phyloP scores from a whole-genome alignment of 2,329 filamentous ascomycete genomes.

The Mariannaea sp. region DNA sequence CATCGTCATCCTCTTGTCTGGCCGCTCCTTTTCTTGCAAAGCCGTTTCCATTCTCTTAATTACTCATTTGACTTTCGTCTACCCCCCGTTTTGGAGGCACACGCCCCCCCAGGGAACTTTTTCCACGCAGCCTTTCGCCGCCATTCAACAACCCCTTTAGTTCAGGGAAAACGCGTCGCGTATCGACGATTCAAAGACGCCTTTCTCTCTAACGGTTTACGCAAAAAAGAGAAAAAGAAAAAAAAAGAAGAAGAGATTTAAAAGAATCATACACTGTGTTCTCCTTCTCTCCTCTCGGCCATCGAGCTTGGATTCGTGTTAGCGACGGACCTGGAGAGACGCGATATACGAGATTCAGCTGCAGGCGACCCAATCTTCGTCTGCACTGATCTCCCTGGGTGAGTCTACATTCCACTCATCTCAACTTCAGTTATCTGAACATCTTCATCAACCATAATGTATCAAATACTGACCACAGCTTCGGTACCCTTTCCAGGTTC shows the following conservation, averaged over 20 bases:
- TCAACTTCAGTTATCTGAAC: slow-evolving; percentile 14
- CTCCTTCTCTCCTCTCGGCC: slow-evolving; percentile 20
- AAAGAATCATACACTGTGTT: slow-evolving; percentile 17
- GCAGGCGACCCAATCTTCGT: slow-evolving; percentile 63
- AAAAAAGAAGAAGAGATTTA: too few species aligned
- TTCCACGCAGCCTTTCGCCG: slow-evolving; percentile 25
- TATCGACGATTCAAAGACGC: slow-evolving; percentile 22
- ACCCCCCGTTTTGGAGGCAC: slow-evolving; percentile 32
- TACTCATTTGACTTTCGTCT: slow-evolving; percentile 14
- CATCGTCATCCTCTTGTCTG: slow-evolving; percentile 28
- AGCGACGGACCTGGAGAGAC: slow-evolving; percentile 37
- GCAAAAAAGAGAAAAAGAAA: slow-evolving; percentile 10
- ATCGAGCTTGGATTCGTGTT: slow-evolving; percentile 34
- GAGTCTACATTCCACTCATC: slow-evolving; percentile 33
- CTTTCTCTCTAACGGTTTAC: slow-evolving; percentile 28
- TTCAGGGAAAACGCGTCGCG: slow-evolving; percentile 42
- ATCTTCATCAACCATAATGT: slow-evolving; percentile 20
- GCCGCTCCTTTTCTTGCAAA: slow-evolving; percentile 39
- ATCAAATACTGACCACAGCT: slow-evolving; percentile 35
- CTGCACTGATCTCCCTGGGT: slow-evolving; percentile 67
- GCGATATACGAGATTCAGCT: slow-evolving; percentile 56
- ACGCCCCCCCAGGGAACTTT: slow-evolving; percentile 33
- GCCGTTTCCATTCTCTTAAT: slow-evolving; percentile 34
- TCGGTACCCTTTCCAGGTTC: slow-evolving; percentile 39
- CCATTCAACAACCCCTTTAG: slow-evolving; percentile 35